phyloP scores from a whole-genome alignment of 495 filamentous ascomycete species.

The Podospora conica region DNA sequence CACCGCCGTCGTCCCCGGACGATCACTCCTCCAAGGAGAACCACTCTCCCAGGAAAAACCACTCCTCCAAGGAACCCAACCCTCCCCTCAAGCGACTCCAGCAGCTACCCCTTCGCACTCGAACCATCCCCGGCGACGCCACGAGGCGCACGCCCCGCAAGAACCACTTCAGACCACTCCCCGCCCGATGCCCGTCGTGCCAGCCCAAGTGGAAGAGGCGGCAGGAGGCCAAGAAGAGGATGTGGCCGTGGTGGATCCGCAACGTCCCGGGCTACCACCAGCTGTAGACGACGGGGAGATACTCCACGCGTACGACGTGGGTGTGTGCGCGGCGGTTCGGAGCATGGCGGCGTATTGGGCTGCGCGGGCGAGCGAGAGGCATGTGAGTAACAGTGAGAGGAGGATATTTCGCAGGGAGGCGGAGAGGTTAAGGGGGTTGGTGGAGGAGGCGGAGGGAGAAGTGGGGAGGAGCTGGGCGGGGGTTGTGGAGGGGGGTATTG shows the following conservation, averaged over 20 bases:
- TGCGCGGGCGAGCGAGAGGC: background rate
- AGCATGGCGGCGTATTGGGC: conserved; percentile 9
- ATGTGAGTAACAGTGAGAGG: conserved; percentile 17
- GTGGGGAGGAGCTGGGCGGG: background rate
- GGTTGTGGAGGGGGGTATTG: too few relatives aligned
- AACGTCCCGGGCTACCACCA: background rate
- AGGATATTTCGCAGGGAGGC: conserved; percentile 18
- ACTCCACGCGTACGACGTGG: conserved; percentile 17
- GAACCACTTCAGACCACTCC: background rate
- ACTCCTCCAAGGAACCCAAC: too few relatives aligned
- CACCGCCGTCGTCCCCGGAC: background rate
- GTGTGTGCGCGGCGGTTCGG: conserved; percentile 12
- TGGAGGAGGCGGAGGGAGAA: conserved; percentile 5
- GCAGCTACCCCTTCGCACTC: background rate
- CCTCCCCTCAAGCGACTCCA: background rate
- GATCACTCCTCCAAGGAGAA: too few relatives aligned
- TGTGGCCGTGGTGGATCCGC: background rate
- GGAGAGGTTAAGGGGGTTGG: conserved; percentile 4
- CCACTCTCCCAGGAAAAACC: background rate
- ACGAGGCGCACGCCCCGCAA: background rate
- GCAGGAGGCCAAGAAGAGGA: background rate
- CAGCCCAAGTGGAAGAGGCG: background rate
- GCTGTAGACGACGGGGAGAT: conserved; percentile 5
- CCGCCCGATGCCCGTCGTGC: background rate
- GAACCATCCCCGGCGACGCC: background rate